These are phyloP conservation scores for Spathaspora sp. DNA, from an alignment of 805 yeast species.

Conservation along the genomic window DNA sequence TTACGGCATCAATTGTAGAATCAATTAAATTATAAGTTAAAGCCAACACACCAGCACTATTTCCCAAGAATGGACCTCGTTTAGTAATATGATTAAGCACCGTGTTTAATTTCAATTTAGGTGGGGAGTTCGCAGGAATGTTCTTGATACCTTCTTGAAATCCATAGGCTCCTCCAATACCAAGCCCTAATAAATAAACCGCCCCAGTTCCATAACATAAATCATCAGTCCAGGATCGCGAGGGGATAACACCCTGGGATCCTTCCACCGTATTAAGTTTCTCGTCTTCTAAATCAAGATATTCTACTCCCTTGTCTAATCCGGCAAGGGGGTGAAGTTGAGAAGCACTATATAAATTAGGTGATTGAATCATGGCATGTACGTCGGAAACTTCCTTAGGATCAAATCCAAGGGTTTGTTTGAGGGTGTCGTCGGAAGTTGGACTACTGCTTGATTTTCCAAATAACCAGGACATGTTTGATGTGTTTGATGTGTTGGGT, in stretches of 20 bases:
- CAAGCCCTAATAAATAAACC: conserved; percentile 81
- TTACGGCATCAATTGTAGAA: conserved; percentile 68
- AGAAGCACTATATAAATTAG: conserved; percentile 52
- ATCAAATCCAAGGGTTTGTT: conserved; percentile 55
- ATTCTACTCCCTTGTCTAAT: conserved; percentile 84
- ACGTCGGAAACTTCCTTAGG: conserved; percentile 63
- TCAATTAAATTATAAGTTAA: conserved; percentile 82
- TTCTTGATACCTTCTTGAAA: conserved; percentile 78
- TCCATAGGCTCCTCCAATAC: conserved; percentile 87
- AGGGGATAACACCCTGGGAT: conserved; percentile 84
- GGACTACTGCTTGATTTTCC: conserved; percentile 25
- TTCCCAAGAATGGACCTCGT: conserved; percentile 94
- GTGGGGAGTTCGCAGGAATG: conserved; percentile 72
- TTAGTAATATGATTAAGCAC: conserved; percentile 88
- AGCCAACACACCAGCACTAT: conserved; percentile 92
- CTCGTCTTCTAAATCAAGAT: conserved; percentile 82
- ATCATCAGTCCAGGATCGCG: conserved; percentile 98
- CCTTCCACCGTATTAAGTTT: conserved; percentile 75
- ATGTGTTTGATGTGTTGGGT: too few species aligned
- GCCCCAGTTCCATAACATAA: conserved; percentile 97
- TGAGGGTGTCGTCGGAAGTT: conserved; percentile 16
- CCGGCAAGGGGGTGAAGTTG: conserved; percentile 88
- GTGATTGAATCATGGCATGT: conserved; percentile 55
- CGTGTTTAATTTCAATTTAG: conserved; percentile 82
- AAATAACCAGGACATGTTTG: conserved; percentile 46